phyloP scores from a whole-genome alignment of 192 early-diverging fungal species.

The Paraglomus brasilianum region DNA sequence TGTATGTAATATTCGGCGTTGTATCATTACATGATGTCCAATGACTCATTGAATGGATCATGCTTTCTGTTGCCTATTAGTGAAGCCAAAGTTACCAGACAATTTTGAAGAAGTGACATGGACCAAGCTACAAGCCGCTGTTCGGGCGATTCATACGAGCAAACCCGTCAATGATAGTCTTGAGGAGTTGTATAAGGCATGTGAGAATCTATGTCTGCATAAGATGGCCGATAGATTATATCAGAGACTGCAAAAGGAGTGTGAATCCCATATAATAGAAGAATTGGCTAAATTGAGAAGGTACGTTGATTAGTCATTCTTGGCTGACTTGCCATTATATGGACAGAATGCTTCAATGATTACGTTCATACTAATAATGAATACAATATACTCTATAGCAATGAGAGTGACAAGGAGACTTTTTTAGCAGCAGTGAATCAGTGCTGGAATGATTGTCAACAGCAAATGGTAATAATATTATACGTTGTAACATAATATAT shows the following conservation, averaged over 20 bases:
- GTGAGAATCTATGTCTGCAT: slow-evolving; percentile 79
- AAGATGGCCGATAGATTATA: slow-evolving; percentile 66
- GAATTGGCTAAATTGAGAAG: slow-evolving; percentile 45
- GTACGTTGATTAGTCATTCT: slow-evolving; percentile 20
- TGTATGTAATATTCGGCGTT: background rate
- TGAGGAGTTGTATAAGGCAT: slow-evolving; percentile 84
- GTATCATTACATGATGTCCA: slow-evolving; percentile 1
- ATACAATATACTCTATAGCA: slow-evolving; percentile 15
- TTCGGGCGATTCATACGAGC: slow-evolving; percentile 69
- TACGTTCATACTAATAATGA: background rate
- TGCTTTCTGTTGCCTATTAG: slow-evolving; percentile 25
- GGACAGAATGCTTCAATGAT: background rate
- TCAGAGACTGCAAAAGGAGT: slow-evolving; percentile 54
- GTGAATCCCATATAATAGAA: slow-evolving; percentile 51
- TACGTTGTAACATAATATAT: background rate
- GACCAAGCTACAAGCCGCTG: slow-evolving; percentile 61
- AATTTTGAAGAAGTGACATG: slow-evolving; percentile 68
- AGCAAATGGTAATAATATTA: slow-evolving; percentile 60
- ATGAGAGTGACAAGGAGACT: slow-evolving; percentile 31
- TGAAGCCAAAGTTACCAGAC: slow-evolving; percentile 59
- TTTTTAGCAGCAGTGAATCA: slow-evolving; percentile 48
- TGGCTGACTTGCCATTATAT: background rate
- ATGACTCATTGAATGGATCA: background rate
- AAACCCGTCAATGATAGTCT: slow-evolving; percentile 64
- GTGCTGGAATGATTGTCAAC: slow-evolving; percentile 66